phyloP scores from a whole-genome alignment of 371 early-diverging fungal species.

The Cladochytrium tenue region DNA sequence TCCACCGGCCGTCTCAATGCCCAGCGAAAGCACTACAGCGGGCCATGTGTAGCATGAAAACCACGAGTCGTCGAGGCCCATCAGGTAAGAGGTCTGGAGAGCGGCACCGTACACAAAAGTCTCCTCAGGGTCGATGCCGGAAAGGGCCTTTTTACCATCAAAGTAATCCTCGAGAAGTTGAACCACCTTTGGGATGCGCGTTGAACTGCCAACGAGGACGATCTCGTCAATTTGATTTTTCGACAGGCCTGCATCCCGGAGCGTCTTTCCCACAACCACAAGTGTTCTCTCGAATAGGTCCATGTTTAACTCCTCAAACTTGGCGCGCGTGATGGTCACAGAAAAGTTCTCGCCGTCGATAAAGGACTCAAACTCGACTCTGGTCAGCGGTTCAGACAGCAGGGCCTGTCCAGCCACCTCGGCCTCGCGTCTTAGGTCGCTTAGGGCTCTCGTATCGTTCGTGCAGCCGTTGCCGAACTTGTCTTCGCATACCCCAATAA shows the following conservation, averaged over 20 bases:
- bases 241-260: slow-evolving; percentile 90
- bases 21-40: slow-evolving; percentile 66
- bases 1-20: slow-evolving; percentile 93
- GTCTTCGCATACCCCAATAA: background rate
- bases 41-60: slow-evolving; percentile 54
- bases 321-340: background rate
- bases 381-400: background rate
- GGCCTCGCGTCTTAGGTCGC: background rate
- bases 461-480: background rate
- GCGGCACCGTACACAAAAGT: slow-evolving; percentile 98
- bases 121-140: slow-evolving; percentile 97
- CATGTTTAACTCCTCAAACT: slow-evolving; percentile 91
- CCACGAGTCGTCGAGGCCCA: slow-evolving; percentile 73
- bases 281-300: slow-evolving; percentile 90
- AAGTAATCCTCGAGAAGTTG: slow-evolving; percentile 94
- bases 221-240: slow-evolving; percentile 91
- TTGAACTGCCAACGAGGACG: slow-evolving; percentile 98
- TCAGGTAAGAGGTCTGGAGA: slow-evolving; percentile 91
- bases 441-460: background rate
- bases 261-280: slow-evolving; percentile 92
- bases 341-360: background rate
- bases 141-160: slow-evolving; percentile 89
- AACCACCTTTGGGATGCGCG: slow-evolving; percentile 99
- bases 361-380: background rate
- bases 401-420: background rate